Percentiles rank a stretch among this genome's conserved stretches.
These are phyloP conservation scores for Nakazawaea ernobii DNA, from an alignment of 805 yeast genomes.

Conservation along the genomic window DNA sequence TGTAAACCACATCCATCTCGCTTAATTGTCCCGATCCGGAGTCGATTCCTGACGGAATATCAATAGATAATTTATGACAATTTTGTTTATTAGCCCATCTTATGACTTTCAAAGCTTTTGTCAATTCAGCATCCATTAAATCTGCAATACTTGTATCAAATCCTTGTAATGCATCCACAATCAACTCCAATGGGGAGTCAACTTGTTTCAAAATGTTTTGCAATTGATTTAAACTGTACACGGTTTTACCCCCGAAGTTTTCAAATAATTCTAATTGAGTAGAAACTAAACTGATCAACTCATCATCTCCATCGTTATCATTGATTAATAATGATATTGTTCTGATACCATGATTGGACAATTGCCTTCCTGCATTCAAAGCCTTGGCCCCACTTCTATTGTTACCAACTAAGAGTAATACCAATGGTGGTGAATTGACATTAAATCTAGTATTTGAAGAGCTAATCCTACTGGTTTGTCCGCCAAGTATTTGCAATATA, in stretches of 20 bases:
- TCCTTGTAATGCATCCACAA: conserved; percentile 83
- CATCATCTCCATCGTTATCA: conserved; percentile 30
- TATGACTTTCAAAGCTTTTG: conserved; percentile 39
- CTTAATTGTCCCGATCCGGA: conserved; percentile 65
- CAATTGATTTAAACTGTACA: conserved; percentile 29
- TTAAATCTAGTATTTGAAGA: conserved; percentile 38
- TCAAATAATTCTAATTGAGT: conserved; percentile 52
- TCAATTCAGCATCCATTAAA: conserved; percentile 37
- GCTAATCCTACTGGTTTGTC: conserved; percentile 41
- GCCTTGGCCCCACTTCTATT: conserved; percentile 72
- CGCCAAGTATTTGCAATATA: conserved; percentile 61
- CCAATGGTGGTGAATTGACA: conserved; percentile 76
- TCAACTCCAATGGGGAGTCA: conserved; percentile 72
- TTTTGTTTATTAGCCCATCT: conserved; percentile 59
- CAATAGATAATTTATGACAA: conserved; percentile 56
- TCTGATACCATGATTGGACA: conserved; percentile 67
- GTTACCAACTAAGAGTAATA: conserved; percentile 67
- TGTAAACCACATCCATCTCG: conserved; percentile 19
- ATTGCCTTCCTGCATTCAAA: conserved; percentile 71
- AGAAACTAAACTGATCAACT: conserved; percentile 26
- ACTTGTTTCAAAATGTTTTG: conserved; percentile 34
- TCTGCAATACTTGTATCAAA: conserved; percentile 66
- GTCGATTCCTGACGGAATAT: conserved; percentile 78
- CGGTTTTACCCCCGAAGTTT: conserved; percentile 66
- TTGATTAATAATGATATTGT: conserved; percentile 47